Conservation (phyloP, 257 asterid species). For the Henckelia pumila region DNA sequence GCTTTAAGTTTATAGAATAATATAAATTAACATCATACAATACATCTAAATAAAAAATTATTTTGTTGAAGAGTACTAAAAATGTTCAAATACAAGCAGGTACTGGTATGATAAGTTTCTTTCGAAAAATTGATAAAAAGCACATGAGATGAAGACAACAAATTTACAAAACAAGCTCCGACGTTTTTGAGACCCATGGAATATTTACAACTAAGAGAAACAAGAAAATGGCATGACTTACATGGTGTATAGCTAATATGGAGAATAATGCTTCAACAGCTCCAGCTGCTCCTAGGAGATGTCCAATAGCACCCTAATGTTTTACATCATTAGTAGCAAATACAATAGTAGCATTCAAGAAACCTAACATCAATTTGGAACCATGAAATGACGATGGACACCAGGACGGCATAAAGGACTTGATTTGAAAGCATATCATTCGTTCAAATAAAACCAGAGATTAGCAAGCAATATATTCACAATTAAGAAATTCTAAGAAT, state of each 20-base stretch:
- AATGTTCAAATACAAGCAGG: not conserved
- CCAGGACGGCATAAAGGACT: too few species aligned
- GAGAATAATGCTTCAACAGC: conserved; percentile 90
- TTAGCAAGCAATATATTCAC: not conserved
- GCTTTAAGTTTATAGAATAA: not conserved
- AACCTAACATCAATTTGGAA: not conserved
- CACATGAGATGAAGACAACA: not conserved
- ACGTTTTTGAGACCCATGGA: not conserved
- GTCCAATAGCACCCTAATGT: conserved; percentile 84
- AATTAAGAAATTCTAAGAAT: not conserved
- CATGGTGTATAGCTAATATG: conserved; percentile 74
- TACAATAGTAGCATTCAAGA: not conserved
- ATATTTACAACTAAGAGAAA: not conserved
- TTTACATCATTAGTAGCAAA: not conserved
- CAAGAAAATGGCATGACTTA: conserved; percentile 29
- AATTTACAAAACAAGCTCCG: not conserved
- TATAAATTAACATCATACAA: not conserved
- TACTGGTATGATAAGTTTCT: not conserved
- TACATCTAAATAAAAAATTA: too few species aligned
- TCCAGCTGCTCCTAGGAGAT: conserved; percentile 98
- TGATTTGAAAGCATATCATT: not conserved
- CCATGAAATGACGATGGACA: not conserved
- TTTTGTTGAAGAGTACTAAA: not conserved
- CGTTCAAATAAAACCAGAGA: not conserved
- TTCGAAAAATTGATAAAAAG: not conserved